These are phyloP conservation scores for Crithidia expoeki DNA, from an alignment of 208 protist species.

Conservation along the genomic window DNA sequence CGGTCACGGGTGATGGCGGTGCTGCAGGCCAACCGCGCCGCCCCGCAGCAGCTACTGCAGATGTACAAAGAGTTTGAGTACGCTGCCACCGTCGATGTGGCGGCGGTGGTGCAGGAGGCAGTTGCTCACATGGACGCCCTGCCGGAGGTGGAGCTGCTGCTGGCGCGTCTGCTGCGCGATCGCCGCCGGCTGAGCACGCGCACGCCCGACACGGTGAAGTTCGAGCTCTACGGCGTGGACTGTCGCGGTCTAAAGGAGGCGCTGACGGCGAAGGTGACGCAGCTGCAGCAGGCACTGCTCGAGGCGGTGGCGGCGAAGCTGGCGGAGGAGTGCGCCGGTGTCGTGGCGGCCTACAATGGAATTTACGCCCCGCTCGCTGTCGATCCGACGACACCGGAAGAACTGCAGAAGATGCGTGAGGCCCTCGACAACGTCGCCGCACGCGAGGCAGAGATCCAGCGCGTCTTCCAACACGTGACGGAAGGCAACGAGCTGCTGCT, in stretches of 20 bases:
- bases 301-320: constrained; percentile 67
- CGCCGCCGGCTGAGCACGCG: constrained; percentile 74
- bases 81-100: constrained; percentile 60
- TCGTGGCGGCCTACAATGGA: constrained; percentile 71
- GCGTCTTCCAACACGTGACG: constrained; percentile 70
- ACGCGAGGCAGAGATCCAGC: constrained; percentile 76
- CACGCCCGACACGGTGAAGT: constrained; percentile 89
- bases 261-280: constrained; percentile 56
- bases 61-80: constrained; percentile 94
- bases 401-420: constrained; percentile 85
- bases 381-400: constrained; percentile 89
- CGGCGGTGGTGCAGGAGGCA: constrained; percentile 55
- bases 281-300: constrained; percentile 75
- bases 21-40: constrained; percentile 76
- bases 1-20: constrained; percentile 55
- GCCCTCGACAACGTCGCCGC: constrained; percentile 77
- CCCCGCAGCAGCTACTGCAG: constrained; percentile 83
- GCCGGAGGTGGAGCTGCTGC: constrained; percentile 86
- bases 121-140: constrained; percentile 53
- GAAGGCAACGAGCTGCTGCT: constrained; percentile 86
- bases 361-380: constrained; percentile 78
- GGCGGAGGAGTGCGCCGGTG: constrained; percentile 54
- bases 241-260: constrained; percentile 87
- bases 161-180: constrained; percentile 88
- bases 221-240: constrained; percentile 90